A percentile compares a stretch with the other conserved stretches of the same genome.
Evolutionary conservation across 1,284 basidiomycete genomes (phyloP).

Genomic region (Cystobasidiaceae sp.): DNA sequence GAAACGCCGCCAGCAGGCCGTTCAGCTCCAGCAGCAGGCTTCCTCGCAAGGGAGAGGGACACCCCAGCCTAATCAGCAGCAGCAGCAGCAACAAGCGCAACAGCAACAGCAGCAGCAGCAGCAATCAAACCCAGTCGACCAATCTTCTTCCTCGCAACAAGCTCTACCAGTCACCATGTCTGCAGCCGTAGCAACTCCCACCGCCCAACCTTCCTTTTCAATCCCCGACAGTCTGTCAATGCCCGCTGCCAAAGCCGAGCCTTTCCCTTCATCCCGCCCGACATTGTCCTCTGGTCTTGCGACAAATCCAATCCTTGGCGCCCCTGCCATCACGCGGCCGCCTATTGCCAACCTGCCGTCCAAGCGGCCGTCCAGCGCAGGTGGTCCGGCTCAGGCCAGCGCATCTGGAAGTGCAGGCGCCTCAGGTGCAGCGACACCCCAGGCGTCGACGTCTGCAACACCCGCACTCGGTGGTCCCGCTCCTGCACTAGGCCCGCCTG

Average conservation of each 20-base stretch:
- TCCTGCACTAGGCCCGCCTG: conserved; percentile 1
- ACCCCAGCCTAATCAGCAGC: not conserved
- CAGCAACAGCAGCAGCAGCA: not conserved
- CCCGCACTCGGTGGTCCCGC: conserved; percentile 7
- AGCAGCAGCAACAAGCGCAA: not conserved
- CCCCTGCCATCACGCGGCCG: conserved; percentile 38
- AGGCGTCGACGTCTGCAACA: conserved; percentile 11
- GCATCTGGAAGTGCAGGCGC: not conserved
- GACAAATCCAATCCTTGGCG: conserved; percentile 34
- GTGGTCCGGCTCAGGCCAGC: conserved; percentile 1
- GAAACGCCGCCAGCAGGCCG: too few relatives aligned
- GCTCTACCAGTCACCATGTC: not conserved
- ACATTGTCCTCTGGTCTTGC: conserved; percentile 40
- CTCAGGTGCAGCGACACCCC: not conserved
- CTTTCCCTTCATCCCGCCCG: conserved; percentile 34
- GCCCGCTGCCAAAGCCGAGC: conserved; percentile 15
- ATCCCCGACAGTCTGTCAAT: conserved; percentile 13
- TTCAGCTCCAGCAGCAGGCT: not conserved
- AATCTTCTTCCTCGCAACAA: too few relatives aligned
- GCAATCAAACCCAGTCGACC: not conserved
- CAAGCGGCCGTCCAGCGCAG: conserved; percentile 1
- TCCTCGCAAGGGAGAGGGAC: not conserved
- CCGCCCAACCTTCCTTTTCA: not conserved
- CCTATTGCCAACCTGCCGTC: conserved; percentile 24
- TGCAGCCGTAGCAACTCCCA: not conserved